Base-by-base conservation (phyloP, 2,329 filamentous ascomycete genomes). In the Xylaria hypoxylon region DNA sequence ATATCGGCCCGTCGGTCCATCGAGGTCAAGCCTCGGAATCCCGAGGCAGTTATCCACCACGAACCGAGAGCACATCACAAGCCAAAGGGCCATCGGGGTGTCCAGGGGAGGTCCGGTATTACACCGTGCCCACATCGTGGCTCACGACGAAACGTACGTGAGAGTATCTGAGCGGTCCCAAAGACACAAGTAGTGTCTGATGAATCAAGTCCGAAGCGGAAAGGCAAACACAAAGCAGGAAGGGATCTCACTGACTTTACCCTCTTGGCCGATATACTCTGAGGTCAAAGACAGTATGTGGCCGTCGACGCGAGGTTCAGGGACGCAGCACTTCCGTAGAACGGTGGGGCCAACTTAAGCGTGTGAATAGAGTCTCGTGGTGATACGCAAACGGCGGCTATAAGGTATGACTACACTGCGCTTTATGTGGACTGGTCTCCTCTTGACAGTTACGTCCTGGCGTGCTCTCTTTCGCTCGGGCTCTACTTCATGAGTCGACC, bases 331-430 rank as follows among this genome's bases (percentile, higher is more conserved):
- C 48, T 58, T 57, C n/a, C 24, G 42, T 17, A 22, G 44, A 15
- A 33, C 26, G 8, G 5, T 10, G 40, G 13, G 38, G 40, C 64
- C 53, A 55, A 45, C 55, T 19, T 59, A 51, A 28, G 60, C 60
- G 56, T 64, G 11, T 51, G 60, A 48, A n/a, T 67, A 33, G 4
- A 57, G 60, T 64, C 64, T 67, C 64, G 60, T 64, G 60, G 59
- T 52, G 26, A 53, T 55, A 59, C 59, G 51, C 44, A 62, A 56
- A 47, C 35, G 42, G 56, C 40, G 51, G 51, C 45, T 62, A 31
- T 51, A 62, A 62, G 57, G 60, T 55, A 59, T 64, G 55, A n/a
- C 55, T 67, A 64, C 59, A 51, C 64, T 10, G 45, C 47, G 7
- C 1, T 59, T 58, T 45, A 22, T 40, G 31, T 31, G 48, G 59